These are phyloP conservation scores for Takakia lepidozioides DNA, from an alignment of 225 moss, liverwort and hornwort genomes.

Conservation along the genomic window DNA sequence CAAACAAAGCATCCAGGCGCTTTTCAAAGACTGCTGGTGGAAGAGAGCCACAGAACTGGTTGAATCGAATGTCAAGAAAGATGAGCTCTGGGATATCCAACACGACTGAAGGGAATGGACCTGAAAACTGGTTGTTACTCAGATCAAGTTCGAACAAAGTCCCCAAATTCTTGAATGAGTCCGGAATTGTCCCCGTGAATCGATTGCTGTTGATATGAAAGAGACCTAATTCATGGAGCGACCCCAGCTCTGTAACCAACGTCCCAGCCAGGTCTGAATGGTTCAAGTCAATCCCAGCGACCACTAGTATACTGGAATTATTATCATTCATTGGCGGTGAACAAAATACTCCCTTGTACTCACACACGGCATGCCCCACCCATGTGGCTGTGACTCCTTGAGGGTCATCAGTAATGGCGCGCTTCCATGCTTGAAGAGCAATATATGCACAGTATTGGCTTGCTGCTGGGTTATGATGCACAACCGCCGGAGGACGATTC, in stretches of 20 bases:
- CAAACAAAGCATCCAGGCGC: conserved; percentile 64
- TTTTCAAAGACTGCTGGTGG: conserved; percentile 55
- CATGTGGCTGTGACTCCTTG: conserved; percentile 45
- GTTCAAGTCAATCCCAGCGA: conserved; percentile 80
- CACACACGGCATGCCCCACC: conserved; percentile 69
- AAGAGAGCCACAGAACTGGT: conserved; percentile 50
- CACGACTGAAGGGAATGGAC: conserved; percentile 44
- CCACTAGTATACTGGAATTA: conserved; percentile 34
- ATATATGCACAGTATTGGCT: conserved; percentile 54
- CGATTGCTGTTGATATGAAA: conserved; percentile 78
- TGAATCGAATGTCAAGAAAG: conserved; percentile 75
- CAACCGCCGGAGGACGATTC: conserved; percentile 38
- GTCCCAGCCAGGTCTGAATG: conserved; percentile 35
- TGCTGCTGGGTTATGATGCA: conserved; percentile 26
- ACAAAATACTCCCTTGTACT: conserved; percentile 71
- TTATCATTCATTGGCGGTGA: conserved; percentile 34
- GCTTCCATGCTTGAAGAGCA: conserved; percentile 80
- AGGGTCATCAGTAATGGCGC: conserved; percentile 72
- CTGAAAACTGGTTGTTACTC: conserved; percentile 67
- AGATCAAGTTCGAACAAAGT: conserved; percentile 69
- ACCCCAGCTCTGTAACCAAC: conserved; percentile 50
- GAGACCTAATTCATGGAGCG: conserved; percentile 56
- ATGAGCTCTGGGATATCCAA: conserved; percentile 36
- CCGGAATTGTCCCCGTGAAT: conserved; percentile 56
- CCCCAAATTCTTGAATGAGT: conserved; percentile 35